Evolutionary conservation across 495 filamentous ascomycete species (phyloP).

Genomic region (Aspergillus diversus): DNA sequence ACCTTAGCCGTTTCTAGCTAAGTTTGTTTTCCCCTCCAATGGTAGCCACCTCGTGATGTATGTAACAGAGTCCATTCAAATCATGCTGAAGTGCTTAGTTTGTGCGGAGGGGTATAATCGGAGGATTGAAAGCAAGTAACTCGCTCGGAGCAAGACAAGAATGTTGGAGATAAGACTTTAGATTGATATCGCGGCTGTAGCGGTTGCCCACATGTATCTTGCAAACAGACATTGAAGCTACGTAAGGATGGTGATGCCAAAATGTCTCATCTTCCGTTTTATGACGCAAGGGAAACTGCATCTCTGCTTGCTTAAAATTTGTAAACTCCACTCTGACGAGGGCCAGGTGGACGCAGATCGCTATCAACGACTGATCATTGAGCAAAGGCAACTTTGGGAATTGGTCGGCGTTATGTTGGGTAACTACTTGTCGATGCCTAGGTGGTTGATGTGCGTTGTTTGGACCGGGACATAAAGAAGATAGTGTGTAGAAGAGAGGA

Average conservation of each 20-base stretch:
- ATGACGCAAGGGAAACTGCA: slow-evolving; percentile 19
- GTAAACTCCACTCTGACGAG: background rate
- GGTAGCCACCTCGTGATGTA: slow-evolving; percentile 6
- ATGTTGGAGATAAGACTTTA: background rate
- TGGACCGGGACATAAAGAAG: too few species aligned
- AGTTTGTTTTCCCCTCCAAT: slow-evolving; percentile 16
- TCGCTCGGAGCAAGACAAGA: background rate
- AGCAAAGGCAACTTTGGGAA: too few species aligned
- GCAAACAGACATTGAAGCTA: slow-evolving; percentile 7
- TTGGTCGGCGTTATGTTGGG: too few species aligned
- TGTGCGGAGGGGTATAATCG: background rate
- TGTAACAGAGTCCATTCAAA: slow-evolving; percentile 13
- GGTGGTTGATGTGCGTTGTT: too few species aligned
- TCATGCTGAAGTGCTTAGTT: background rate
- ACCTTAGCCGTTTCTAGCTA: slow-evolving; percentile 12
- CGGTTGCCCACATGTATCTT: slow-evolving; percentile 19
- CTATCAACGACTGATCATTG: background rate
- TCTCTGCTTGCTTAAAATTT: background rate
- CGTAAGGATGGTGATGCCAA: slow-evolving; percentile 13
- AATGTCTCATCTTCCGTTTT: slow-evolving; percentile 12
- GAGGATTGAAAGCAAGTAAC: slow-evolving; percentile 1
- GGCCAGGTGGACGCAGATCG: background rate
- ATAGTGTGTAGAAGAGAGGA: background rate
- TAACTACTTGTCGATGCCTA: too few species aligned
- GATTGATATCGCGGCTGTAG: slow-evolving; percentile 35